Percentiles rank a stretch among this genome's conserved stretches.
These are phyloP conservation scores for Scorias spongiosa DNA, from an alignment of 2,329 filamentous ascomycete species.

Conservation along the genomic window DNA sequence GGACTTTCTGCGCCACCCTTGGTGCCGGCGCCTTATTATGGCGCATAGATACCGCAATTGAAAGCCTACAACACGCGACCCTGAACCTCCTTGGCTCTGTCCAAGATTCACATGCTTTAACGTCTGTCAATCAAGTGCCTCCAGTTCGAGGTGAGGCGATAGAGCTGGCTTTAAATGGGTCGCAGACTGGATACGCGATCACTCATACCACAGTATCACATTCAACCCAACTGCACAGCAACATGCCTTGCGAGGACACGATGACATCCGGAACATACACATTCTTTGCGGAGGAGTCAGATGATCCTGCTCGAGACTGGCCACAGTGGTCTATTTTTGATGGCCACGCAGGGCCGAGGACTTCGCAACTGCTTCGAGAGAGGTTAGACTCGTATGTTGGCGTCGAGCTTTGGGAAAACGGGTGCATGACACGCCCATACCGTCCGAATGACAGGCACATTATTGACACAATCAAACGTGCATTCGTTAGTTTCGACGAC, in stretches of 20 bases:
- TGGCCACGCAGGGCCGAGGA: slow-evolving; percentile 23
- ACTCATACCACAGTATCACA: slow-evolving; percentile 13
- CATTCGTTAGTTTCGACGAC: slow-evolving; percentile 26
- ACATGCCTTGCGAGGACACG: slow-evolving; percentile 17
- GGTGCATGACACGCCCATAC: slow-evolving; percentile 10
- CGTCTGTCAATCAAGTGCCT: not conserved
- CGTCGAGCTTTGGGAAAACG: slow-evolving; percentile 6
- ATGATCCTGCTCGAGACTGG: slow-evolving; percentile 13
- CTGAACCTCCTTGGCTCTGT: not conserved
- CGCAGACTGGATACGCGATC: slow-evolving; percentile 9
- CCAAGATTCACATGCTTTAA: not conserved
- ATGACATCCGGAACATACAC: slow-evolving; percentile 9
- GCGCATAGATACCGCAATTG: not conserved
- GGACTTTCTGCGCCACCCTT: not conserved
- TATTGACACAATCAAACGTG: slow-evolving; percentile 22
- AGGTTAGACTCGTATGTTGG: slow-evolving; percentile 11
- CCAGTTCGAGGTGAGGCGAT: not conserved
- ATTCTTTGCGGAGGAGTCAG: slow-evolving; percentile 2
- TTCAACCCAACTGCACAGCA: slow-evolving; percentile 12
- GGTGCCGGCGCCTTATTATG: not conserved
- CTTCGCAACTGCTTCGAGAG: slow-evolving; percentile 13
- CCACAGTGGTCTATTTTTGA: slow-evolving; percentile 26
- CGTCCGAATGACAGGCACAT: slow-evolving; percentile 15
- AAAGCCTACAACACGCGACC: not conserved
- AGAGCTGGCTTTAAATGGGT: not conserved